Conservation (phyloP, 2,329 filamentous ascomycete species). For the Aquanectria penicillioides region DNA sequence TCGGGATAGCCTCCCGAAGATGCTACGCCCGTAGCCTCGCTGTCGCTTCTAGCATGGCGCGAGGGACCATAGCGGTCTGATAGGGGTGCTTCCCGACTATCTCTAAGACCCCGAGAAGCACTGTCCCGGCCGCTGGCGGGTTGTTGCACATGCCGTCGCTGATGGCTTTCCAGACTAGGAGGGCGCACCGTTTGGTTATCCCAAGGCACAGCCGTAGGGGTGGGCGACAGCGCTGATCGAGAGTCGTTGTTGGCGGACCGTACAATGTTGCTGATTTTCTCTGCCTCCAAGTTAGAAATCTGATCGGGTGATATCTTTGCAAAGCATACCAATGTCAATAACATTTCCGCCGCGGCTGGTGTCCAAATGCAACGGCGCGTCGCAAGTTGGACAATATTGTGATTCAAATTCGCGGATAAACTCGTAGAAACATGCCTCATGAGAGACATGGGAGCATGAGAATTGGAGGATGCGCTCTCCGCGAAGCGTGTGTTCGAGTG, state of each 20-base stretch:
- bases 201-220: conserved; percentile 73
- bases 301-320: conserved; percentile 33
- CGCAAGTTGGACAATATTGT: conserved; percentile 93
- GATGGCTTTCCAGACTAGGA: conserved; percentile 58
- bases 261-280: conserved; percentile 94
- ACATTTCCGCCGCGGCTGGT: conserved; percentile 94
- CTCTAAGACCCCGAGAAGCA: conserved; percentile 52
- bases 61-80: conserved; percentile 58
- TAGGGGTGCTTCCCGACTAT: conserved; percentile 59
- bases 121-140: conserved; percentile 34
- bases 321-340: conserved; percentile 79
- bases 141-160: conserved; percentile 45
- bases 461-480: conserved; percentile 96
- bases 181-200: conserved; percentile 68
- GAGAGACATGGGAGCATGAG: conserved; percentile 95
- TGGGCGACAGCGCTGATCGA: conserved; percentile 61
- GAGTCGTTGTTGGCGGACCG: conserved; percentile 78
- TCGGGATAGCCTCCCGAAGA: conserved; percentile 86
- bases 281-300: conserved; percentile 58
- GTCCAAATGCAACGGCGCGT: conserved; percentile 90
- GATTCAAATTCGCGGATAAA: conserved; percentile 95
- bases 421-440: conserved; percentile 99
- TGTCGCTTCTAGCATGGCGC: conserved; percentile 80
- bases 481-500: conserved; percentile 91
- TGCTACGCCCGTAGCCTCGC: conserved; percentile 75